These are phyloP conservation scores for Curvularia eragrostidis DNA, from an alignment of 2,329 filamentous ascomycete genomes.

Conservation along the genomic window DNA sequence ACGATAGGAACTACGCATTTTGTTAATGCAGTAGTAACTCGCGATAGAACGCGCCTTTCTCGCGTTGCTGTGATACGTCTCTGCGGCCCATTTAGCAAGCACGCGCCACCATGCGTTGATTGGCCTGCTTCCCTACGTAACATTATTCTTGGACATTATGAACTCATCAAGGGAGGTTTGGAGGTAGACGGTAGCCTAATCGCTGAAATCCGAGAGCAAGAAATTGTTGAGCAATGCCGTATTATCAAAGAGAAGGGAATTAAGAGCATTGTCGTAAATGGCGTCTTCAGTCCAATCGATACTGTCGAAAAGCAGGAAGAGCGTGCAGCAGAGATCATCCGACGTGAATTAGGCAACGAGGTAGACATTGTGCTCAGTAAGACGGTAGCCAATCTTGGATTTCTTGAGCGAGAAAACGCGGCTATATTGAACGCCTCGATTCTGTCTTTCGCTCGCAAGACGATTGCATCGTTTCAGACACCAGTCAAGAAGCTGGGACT, in stretches of 20 bases:
- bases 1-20: slow-evolving; percentile 62
- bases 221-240: slow-evolving; percentile 55
- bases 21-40: slow-evolving; percentile 60
- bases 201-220: slow-evolving; percentile 51
- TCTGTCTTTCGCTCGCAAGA: slow-evolving; percentile 55
- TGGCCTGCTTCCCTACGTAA: slow-evolving; percentile 55
- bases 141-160: slow-evolving; percentile 57
- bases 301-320: slow-evolving; percentile 61
- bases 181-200: slow-evolving; percentile 59
- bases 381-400: slow-evolving; percentile 59
- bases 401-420: slow-evolving; percentile 60
- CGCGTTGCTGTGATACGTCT: slow-evolving; percentile 62
- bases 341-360: slow-evolving; percentile 52
- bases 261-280: slow-evolving; percentile 61
- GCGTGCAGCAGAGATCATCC: slow-evolving; percentile 57
- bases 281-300: slow-evolving; percentile 66
- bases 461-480: slow-evolving; percentile 54
- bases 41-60: slow-evolving; percentile 57
- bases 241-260: slow-evolving; percentile 55
- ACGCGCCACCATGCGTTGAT: slow-evolving; percentile 59
- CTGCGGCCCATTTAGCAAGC: slow-evolving; percentile 56
- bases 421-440: slow-evolving; percentile 60
- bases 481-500: slow-evolving; percentile 56
- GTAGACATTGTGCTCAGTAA: slow-evolving; percentile 61
- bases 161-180: slow-evolving; percentile 58